These are phyloP conservation scores for Cladosporium sp. DNA, from an alignment of 2,329 filamentous ascomycete genomes.

Conservation along the genomic window DNA sequence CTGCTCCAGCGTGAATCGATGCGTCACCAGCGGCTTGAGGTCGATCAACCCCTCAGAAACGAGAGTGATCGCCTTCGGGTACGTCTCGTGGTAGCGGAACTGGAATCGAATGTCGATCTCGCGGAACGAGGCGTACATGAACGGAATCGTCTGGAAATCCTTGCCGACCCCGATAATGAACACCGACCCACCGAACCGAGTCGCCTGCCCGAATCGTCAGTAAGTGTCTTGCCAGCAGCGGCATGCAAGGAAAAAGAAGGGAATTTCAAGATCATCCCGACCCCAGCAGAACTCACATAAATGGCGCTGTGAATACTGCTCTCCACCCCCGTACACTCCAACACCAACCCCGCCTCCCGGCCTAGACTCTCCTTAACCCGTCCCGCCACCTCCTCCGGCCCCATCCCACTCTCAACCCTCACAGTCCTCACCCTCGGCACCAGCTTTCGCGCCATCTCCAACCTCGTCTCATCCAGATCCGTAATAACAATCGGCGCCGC, in stretches of 20 bases:
- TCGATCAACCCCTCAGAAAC: conserved; percentile 36
- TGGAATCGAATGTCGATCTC: conserved; percentile 39
- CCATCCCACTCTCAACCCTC: conserved; percentile 33
- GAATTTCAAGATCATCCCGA: background rate
- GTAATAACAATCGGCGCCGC: conserved; percentile 42
- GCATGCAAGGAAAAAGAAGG: background rate
- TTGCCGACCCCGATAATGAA: conserved; percentile 36
- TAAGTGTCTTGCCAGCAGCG: background rate
- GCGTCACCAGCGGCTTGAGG: conserved; percentile 37
- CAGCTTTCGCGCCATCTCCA: conserved; percentile 35
- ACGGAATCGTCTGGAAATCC: conserved; percentile 35
- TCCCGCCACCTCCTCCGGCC: conserved; percentile 33
- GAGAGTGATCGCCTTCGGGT: conserved; percentile 40
- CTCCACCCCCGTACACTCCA: conserved; percentile 35
- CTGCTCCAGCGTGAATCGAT: conserved; percentile 35
- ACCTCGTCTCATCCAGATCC: conserved; percentile 39
- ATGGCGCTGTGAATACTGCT: conserved; percentile 29
- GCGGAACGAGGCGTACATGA: conserved; percentile 35
- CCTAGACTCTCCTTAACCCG: conserved; percentile 33
- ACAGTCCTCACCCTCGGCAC: conserved; percentile 35
- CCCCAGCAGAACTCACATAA: conserved; percentile 25
- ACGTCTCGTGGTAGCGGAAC: conserved; percentile 38
- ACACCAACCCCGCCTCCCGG: conserved; percentile 29
- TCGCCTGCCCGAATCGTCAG: conserved; percentile 19
- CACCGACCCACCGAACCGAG: conserved; percentile 34